Conservation (phyloP, 2,329 filamentous ascomycete genomes). For the Penicillium hordei region DNA sequence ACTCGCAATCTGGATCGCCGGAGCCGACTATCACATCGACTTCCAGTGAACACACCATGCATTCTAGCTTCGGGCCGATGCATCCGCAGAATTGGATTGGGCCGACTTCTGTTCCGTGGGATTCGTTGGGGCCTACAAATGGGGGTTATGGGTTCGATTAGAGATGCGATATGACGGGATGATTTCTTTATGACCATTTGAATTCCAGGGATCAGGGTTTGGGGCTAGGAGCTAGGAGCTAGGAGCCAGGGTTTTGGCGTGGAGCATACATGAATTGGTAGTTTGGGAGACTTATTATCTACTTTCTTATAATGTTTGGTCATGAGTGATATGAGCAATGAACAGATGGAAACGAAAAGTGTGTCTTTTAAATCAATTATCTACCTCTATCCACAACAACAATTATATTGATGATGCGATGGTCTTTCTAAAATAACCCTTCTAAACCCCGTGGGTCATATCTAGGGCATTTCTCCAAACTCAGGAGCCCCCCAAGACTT, state of each 20-base stretch:
- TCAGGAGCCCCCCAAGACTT: constrained; percentile 1
- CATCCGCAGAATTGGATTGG: constrained; percentile 38
- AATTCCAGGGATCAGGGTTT: not conserved
- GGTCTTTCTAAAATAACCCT: too few species aligned
- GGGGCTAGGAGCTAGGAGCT: too few species aligned
- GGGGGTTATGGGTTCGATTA: constrained; percentile 18
- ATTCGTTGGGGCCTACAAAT: constrained; percentile 17
- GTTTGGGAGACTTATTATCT: not conserved
- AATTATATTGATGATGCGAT: not conserved
- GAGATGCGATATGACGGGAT: not conserved
- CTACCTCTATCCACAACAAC: not conserved
- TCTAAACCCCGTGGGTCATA: too few species aligned
- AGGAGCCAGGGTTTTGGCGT: not conserved
- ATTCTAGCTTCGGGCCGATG: constrained; percentile 26
- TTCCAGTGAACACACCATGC: constrained; percentile 22
- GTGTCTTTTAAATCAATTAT: not conserved
- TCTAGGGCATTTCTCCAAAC: not conserved
- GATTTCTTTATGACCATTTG: not conserved
- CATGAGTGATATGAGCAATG: constrained; percentile 6
- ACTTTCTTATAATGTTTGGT: constrained; percentile 5
- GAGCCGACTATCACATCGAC: constrained; percentile 20
- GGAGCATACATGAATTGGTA: not conserved
- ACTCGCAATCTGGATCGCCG: constrained; percentile 19
- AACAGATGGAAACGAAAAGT: not conserved
- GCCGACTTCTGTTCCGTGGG: constrained; percentile 33